Base-by-base conservation (phyloP, 371 early-diverging fungal genomes). In the Zancudomyces culisetae region DNA sequence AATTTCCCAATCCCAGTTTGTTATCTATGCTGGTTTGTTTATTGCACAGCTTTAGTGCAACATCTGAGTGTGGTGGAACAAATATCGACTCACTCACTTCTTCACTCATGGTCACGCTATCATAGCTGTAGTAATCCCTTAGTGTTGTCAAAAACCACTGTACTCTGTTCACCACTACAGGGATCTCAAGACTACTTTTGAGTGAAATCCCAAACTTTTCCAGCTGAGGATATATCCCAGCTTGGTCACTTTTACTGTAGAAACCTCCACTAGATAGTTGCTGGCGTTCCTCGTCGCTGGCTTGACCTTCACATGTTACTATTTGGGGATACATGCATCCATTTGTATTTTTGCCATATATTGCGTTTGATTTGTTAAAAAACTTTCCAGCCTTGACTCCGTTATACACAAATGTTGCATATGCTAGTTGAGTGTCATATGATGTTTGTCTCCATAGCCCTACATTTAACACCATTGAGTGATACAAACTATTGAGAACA, bases 71-170 rank as follows among this genome's bases (percentile, higher is more conserved):
- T 8, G 20, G 13, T 21, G 50, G 50, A 8, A 49, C 23, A 23
- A 4, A 12, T n/a, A n/a, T n/a, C n/a, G n/a, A n/a, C n/a, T n/a
- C n/a, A n/a, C n/a, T n/a, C n/a, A n/a, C n/a, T n/a, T n/a, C n/a
- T n/a, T n/a, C n/a, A 27, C 2, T 13, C 20, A 49, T 19, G 15
- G 26, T 8, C 28, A 22, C 15, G 13, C 4, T 10, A 3, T 49
- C 50, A 28, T 49, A 49, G 13, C 29, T 22, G 23, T 49, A 49
- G 28, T 49, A 49, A 21, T 49, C 50, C 3, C 50, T 24, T 19
- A 49, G 35, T 8, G 39, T 35, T 2, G 18, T 29, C 20, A 49
- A 29, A 13, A 49, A 22, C n/a, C n/a, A 26, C 27, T 24, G 24
- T n/a, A 27, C n/a, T 27, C 35, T 35, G 35, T 35, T 35, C 10